A percentile compares a stretch with the other conserved stretches of the same genome.
Conservation (phyloP, 306 rosid genomes). For the Prunus davidiana region DNA sequence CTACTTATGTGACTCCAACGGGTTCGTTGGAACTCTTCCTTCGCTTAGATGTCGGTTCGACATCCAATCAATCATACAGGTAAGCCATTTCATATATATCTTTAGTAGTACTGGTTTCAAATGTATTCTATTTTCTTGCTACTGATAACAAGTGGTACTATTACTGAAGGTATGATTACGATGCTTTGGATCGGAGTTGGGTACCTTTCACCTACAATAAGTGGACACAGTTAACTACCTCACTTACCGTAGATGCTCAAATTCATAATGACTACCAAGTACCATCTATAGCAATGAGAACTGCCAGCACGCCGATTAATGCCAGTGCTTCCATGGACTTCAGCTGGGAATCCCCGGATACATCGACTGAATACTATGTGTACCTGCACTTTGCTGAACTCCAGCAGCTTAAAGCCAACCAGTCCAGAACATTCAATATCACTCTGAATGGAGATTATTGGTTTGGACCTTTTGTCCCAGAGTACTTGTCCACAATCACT, state of each 20-base stretch:
- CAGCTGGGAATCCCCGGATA: constrained; percentile 6
- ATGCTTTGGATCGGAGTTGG: constrained; percentile 49
- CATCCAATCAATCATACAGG: constrained; percentile 30
- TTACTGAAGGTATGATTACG: constrained; percentile 26
- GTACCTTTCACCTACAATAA: constrained; percentile 12
- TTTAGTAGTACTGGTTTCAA: not conserved
- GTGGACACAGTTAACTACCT: constrained; percentile 13
- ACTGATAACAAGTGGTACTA: not conserved
- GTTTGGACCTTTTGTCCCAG: constrained; percentile 20
- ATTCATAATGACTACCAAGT: constrained; percentile 9
- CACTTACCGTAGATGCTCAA: not conserved
- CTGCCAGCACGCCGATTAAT: constrained; percentile 25
- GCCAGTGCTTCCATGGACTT: constrained; percentile 10
- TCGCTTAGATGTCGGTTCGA: constrained; percentile 37
- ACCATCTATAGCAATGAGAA: constrained; percentile 34
- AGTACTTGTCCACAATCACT: constrained; percentile 24
- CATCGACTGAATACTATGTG: constrained; percentile 21
- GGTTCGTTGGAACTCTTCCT: constrained; percentile 13
- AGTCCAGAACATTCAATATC: constrained; percentile 43
- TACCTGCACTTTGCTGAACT: constrained; percentile 62
- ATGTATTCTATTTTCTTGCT: not conserved
- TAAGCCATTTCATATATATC: constrained; percentile 15
- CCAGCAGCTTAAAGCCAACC: constrained; percentile 16
- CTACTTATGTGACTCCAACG: constrained; percentile 10
- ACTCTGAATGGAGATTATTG: constrained; percentile 27